Evolutionary conservation across 768 basidiomycete genomes (phyloP), one percentile per base, ranked within the genome.

Genomic region (Pleurotus pulmonarius): DNA sequence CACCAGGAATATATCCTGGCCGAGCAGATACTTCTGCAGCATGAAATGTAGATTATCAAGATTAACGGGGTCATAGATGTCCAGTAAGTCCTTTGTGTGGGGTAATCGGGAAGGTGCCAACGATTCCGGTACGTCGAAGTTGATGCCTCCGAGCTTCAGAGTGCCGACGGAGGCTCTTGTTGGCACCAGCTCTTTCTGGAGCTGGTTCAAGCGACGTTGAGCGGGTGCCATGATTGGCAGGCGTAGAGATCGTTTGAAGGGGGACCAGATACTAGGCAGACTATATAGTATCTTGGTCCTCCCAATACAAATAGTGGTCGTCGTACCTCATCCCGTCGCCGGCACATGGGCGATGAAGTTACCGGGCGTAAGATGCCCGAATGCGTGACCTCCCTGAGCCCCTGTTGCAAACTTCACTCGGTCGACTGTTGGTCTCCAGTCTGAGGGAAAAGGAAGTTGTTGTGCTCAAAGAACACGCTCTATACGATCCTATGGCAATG

Each of bases 1-100:
- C 3, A 87, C 73, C 20, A 88, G 67, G 64, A 87, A 88, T 4
- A 85, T 71, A 65, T 87, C 86, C 66, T 87, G 86, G 3, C 83
- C 85, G 0, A 88, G 75, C 13, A 87, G 63, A 64, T 82, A 82
- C 66, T 88, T 88, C 72, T 88, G 84, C 61, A 88, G 64, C 69
- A 87, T 74, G 61, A 84, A 88, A 64, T 84, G 79, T 22, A 88
- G 65, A 59, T 86, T 82, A 53, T 84, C 81, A 43, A 76, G 56
- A 60, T 81, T 86, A 45, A 82, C 72, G 0, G 76, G 64, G 61
- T 86, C 78, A 44, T 73, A 61, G n/a, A 77, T 62, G 55, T 86
- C 82, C 56, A 88, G 68, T 41, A 83, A 63, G 13, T 75, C 63
- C 49, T 70, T 62, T 1, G 71, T 71, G 48, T 75, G 80, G 0